Base-by-base conservation (phyloP, 768 basidiomycete species). In the Inosperma sp. region DNA sequence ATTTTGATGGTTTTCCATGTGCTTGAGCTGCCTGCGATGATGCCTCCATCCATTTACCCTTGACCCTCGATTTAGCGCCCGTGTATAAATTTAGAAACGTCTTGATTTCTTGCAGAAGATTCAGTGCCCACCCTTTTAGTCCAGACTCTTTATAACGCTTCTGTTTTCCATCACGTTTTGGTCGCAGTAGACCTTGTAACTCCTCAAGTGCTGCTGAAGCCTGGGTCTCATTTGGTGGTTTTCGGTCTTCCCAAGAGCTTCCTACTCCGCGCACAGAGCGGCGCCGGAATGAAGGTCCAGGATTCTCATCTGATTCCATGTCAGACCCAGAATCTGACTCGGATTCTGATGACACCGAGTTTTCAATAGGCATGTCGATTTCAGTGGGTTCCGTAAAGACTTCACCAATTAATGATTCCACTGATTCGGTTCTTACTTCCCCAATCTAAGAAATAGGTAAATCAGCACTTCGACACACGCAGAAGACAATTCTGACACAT, bases 21-120 rank as follows among this genome's bases (percentile, higher is more conserved):
- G 48, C 44, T 29, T 58, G 30, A 35, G 64, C 60, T 3, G 63
- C 56, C 14, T 56, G 53, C 1, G 54, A 33, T 6, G 61, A 59
- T 41, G 65, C 53, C 2, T 58, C 54, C 12, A 27, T 50, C 65
- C 64, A 67, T 25, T 52, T 19, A 6, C 54, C 51, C 22, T 54
- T 51, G 7, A 57, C 45, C 2, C 14, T 26, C 21, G 60, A 56
- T 16, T 39, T 19, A 2, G 4, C 34, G 42, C 49, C 34, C 9
- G 41, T 57, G 31, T 56, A 64, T 7, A 57, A 14, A 9, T 41
- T 37, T 3, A 63, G 50, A 31, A 65, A 51, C 14, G 49, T n/a
- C 7, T 39, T 13, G 51, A 64, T 58, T 22, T 54, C 60, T 19
- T 60, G 58, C 9, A 63, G 33, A 21, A 39, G 9, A 14, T 17